Evolutionary conservation across 495 filamentous ascomycete genomes (phyloP).

Genomic region (Rusavskia elegans): DNA sequence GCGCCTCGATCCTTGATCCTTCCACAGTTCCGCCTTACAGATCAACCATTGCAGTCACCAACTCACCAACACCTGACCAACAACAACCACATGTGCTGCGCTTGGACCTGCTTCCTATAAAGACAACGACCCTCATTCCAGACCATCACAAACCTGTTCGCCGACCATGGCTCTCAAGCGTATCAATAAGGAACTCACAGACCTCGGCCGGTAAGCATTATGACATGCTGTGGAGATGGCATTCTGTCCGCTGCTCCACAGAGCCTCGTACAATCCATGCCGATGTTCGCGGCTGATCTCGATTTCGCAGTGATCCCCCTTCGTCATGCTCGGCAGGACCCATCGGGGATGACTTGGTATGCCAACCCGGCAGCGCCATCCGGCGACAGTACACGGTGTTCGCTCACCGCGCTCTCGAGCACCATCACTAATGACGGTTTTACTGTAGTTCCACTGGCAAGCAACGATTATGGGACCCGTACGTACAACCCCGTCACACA

Average conservation of each 20-base stretch:
- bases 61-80: background rate
- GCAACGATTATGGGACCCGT: slow-evolving; percentile 99
- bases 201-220: slow-evolving; percentile 80
- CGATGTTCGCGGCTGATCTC: slow-evolving; percentile 21
- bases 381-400: too few relatives aligned
- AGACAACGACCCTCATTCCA: background rate
- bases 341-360: slow-evolving; percentile 92
- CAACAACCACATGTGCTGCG: too few relatives aligned
- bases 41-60: background rate
- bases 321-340: slow-evolving; percentile 97
- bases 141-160: background rate
- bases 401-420: background rate
- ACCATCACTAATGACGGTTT: background rate
- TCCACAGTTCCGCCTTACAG: background rate
- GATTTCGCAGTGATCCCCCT: slow-evolving; percentile 66
- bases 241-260: background rate
- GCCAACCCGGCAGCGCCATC: slow-evolving; percentile 15
- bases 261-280: background rate
- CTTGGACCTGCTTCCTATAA: too few relatives aligned
- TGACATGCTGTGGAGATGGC: background rate
- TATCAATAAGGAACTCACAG: slow-evolving; percentile 99
- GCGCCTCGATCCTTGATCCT: background rate
- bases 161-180: slow-evolving; percentile 89
- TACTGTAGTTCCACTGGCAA: slow-evolving; percentile 92
- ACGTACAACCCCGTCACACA: slow-evolving; percentile 31